Base-by-base conservation (phyloP, 371 early-diverging fungal genomes). In the Mucor circinelloides region DNA sequence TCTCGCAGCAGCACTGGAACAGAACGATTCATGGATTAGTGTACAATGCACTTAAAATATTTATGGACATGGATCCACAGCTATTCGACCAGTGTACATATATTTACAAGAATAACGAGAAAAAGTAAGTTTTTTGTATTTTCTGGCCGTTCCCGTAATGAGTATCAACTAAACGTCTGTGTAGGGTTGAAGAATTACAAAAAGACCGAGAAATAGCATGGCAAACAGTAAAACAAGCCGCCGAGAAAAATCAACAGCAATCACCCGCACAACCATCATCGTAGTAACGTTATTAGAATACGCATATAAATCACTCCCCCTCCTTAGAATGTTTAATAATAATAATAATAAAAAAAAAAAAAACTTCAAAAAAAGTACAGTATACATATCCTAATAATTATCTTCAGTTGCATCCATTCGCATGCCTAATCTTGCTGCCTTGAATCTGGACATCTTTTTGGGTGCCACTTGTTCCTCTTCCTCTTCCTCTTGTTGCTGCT, bases 1-100 rank as follows among this genome's bases (percentile, higher is more conserved):
- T 94, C 78, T 95, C 97, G 55, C 94, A 95, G 70, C 82, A 91
- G 10, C 98, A 97, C 73, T 98, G 99, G 99, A 97, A 97, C 83
- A 86, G 93, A 68, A 93, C 93, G 0, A 95, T 97, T 65, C 97
- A 97, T 75, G 91, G 93, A 7, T 85, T 94, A 9, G 96, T 96
- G 6, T 96, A 93, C 77, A 93, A 93, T 70, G 95, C 96, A 1
- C 80, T 97, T 52, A 95, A 95, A 68, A 86, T 93, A 58, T 94
- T 96, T 68, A 95, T 95, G 91, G 94, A 94, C 58, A 94, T 95
- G 58, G 90, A 91, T 77, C 94, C 96, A 34, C 88, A 91, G 66
- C 77, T 97, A 54, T 97, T 95, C 82, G 95, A 97, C 59, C 89
- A 92, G 50, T 95, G 91, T 75, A 90, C 93, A 7, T 84, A 87